phyloP scores from a whole-genome alignment of 1,284 basidiomycete genomes.

The Leccinum huronense region DNA sequence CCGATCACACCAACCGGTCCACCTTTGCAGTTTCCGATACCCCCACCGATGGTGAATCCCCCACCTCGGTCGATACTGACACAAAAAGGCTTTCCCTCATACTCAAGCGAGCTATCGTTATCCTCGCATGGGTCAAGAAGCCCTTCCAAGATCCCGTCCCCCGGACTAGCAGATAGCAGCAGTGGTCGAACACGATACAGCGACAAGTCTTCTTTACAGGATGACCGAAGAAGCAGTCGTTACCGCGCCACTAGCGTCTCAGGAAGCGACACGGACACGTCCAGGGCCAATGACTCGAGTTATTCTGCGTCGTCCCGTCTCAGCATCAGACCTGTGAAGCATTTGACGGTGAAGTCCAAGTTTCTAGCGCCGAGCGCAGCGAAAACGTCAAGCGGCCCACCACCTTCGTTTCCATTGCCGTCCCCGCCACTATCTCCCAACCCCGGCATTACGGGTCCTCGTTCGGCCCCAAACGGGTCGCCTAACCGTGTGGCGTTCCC shows the following conservation, averaged over 20 bases:
- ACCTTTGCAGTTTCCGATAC: slow-evolving; percentile 35
- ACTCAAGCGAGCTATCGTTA: slow-evolving; percentile 27
- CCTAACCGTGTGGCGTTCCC: slow-evolving; percentile 27
- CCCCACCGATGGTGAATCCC: slow-evolving; percentile 24
- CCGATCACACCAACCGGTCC: slow-evolving; percentile 32
- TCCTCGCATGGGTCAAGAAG: slow-evolving; percentile 28
- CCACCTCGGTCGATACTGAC: slow-evolving; percentile 15
- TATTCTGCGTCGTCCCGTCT: slow-evolving; percentile 12
- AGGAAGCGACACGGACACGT: slow-evolving; percentile 34
- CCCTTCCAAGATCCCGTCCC: slow-evolving; percentile 16
- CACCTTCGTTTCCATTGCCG: slow-evolving; percentile 32
- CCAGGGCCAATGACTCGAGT: slow-evolving; percentile 24
- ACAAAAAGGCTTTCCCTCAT: slow-evolving; percentile 14
- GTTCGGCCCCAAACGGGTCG: slow-evolving; percentile 20
- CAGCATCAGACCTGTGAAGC: slow-evolving; percentile 18
- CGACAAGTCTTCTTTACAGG: slow-evolving; percentile 24
- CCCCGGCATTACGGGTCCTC: slow-evolving; percentile 6
- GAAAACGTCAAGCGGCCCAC: slow-evolving; percentile 27
- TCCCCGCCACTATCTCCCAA: slow-evolving; percentile 26
- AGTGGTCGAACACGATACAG: slow-evolving; percentile 10
- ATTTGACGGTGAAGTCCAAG: slow-evolving; percentile 24
- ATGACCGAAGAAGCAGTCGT: slow-evolving; percentile 22
- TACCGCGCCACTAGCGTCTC: slow-evolving; percentile 27
- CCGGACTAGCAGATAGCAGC: slow-evolving; percentile 17
- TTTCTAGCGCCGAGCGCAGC: slow-evolving; percentile 6